Evolutionary conservation across 2,329 filamentous ascomycete species (phyloP), one percentile per base, ranked within the genome.

Genomic region (Phialophora tarda): DNA sequence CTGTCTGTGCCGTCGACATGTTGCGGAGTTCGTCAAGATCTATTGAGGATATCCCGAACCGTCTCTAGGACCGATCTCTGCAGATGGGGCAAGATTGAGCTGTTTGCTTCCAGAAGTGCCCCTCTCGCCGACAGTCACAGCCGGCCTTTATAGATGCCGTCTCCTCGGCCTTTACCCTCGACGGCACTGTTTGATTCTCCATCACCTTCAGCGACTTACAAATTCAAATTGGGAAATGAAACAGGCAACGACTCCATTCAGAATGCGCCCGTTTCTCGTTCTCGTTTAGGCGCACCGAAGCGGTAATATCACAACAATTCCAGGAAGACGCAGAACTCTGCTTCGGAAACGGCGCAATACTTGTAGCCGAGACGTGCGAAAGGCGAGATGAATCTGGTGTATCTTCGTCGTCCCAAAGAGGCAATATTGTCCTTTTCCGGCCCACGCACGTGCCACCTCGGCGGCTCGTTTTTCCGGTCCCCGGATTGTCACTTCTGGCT

Each of bases 1-100:
- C 61, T 54, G 69, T 69, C 57, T 69, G 60, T 23, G 65, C 62
- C 4, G 65, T 60, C 23, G 44, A 50, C 28, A 51, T 60, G 26
- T 8, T 34, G 28, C 17, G 10, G 48, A 23, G 23, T 24, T 24
- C 10, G 23, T 30, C n/a, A n/a, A 51, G 12, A 26, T 50, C 30
- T 38, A 38, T 21, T 23, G 28, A n/a, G 6, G 23, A 38, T 8
- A 32, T 23, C 14, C 12, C 23, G 17, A 14, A 8, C 50, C 4
- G 24, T 17, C 17, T 26, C 10, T 14, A 17, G 41, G 14, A 47
- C 4, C 12, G 41, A 47, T 14, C 12, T 21, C 14, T 21, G 48
- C n/a, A 53, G 23, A 53, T 10, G 48, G 23, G 24, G 11, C 21
- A 53, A 53, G 14, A 11, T 21, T 53, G 21, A 11, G 2, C 14